Evolutionary conservation across 176 grass and related monocot species (phyloP).

Genomic region (Zea mays): Zm-B73-REFERENCE-NAM-5.0 NC_050097.1:236038501-236039000

Average conservation of each 20-base stretch:
- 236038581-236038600: neutral
- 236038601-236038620: neutral
- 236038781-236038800: conserved; percentile 72
- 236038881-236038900: conserved; percentile 62
- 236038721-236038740: conserved; percentile 73
- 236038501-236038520: neutral
- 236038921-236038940: conserved; percentile 71
- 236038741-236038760: conserved; percentile 73
- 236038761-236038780: conserved; percentile 69
- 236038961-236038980: conserved; percentile 57
- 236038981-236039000: conserved; percentile 70
- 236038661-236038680: conserved; percentile 2
- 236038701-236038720: conserved; percentile 79
- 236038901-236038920: conserved; percentile 80
- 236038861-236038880: conserved; percentile 66
- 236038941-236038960: conserved; percentile 58
- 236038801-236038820: conserved; percentile 62
- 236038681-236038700: conserved; percentile 57
- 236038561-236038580: conserved; percentile 7
- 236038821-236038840: conserved; percentile 71
- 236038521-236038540: neutral
- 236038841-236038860: conserved; percentile 57
- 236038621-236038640: neutral
- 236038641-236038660: neutral
- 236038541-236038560: conserved; percentile 9